Evolutionary conservation across 371 early-diverging fungal genomes (phyloP).

Genomic region (Rhizopus microsporus): DNA sequence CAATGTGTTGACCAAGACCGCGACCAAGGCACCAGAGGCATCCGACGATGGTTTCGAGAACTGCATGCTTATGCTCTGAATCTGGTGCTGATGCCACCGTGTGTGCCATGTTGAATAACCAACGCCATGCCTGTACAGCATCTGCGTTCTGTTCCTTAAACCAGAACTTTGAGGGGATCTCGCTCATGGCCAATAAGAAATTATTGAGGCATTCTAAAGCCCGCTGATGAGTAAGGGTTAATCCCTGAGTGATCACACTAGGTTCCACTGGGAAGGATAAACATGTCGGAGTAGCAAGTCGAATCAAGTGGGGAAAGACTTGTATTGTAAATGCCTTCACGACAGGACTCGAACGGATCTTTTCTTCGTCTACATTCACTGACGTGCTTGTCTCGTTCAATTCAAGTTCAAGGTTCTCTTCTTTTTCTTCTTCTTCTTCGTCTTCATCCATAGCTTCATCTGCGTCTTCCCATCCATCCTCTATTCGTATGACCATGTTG

Average conservation of each 20-base stretch:
- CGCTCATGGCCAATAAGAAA: conserved; percentile 69
- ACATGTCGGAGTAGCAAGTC: conserved; percentile 56
- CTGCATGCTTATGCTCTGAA: conserved; percentile 37
- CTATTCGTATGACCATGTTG: conserved; percentile 8
- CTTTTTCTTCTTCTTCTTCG: conserved; percentile 41
- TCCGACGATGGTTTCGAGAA: conserved; percentile 68
- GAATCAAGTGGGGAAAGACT: conserved; percentile 58
- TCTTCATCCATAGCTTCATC: conserved; percentile 53
- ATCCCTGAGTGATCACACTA: conserved; percentile 37
- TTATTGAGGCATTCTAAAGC: conserved; percentile 78
- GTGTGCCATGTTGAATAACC: conserved; percentile 57
- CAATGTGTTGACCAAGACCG: conserved; percentile 61
- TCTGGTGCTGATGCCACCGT: conserved; percentile 36
- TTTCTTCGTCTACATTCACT: conserved; percentile 25
- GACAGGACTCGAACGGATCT: conserved; percentile 40
- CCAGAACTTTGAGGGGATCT: conserved; percentile 66
- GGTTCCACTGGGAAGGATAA: conserved; percentile 44
- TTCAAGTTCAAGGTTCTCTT: conserved; percentile 42
- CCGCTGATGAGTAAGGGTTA: conserved; percentile 62
- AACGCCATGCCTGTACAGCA: conserved; percentile 64
- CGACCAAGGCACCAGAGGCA: conserved; percentile 78
- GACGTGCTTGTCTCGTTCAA: conserved; percentile 41
- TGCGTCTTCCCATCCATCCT: conserved; percentile 56
- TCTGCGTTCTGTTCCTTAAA: conserved; percentile 57
- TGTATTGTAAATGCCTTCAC: conserved; percentile 50